phyloP scores from a whole-genome alignment of 768 basidiomycete species.

The Lentinula sp. region DNA sequence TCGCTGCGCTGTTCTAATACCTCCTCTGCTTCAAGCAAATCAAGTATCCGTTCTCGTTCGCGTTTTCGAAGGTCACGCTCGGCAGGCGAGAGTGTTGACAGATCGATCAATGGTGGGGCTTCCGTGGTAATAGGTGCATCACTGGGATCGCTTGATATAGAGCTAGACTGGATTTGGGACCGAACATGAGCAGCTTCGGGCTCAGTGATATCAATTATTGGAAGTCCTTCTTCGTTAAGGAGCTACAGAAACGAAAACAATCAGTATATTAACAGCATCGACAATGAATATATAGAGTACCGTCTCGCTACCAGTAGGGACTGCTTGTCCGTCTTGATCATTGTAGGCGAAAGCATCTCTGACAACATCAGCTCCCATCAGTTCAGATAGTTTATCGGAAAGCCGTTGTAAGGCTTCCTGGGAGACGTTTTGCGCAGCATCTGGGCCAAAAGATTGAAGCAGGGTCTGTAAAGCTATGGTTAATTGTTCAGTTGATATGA shows the following conservation, averaged over 20 bases:
- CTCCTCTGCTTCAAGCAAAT: slow-evolving; percentile 71
- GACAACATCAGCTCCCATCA: slow-evolving; percentile 41
- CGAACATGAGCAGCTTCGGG: slow-evolving; percentile 24
- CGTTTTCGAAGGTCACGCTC: slow-evolving; percentile 45
- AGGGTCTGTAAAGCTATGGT: slow-evolving; percentile 32
- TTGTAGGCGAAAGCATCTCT: slow-evolving; percentile 22
- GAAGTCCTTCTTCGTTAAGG: slow-evolving; percentile 72
- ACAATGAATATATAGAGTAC: background rate
- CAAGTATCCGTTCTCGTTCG: slow-evolving; percentile 61
- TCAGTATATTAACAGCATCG: background rate
- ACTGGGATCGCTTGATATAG: background rate
- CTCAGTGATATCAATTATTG: slow-evolving; percentile 74
- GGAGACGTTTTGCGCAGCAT: slow-evolving; percentile 22
- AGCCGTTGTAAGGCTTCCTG: slow-evolving; percentile 47
- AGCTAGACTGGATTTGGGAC: slow-evolving; percentile 1
- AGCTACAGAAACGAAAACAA: slow-evolving; percentile 34
- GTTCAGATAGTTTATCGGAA: slow-evolving; percentile 53
- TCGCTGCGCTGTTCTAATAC: slow-evolving; percentile 34
- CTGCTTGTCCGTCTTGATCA: slow-evolving; percentile 26
- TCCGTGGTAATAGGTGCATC: slow-evolving; percentile 16
- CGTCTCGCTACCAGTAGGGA: background rate
- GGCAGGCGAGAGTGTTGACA: slow-evolving; percentile 36
- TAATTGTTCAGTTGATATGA: slow-evolving; percentile 8
- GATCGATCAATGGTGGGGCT: slow-evolving; percentile 41
- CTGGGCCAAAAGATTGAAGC: slow-evolving; percentile 33